Percentiles rank a stretch among this genome's conserved stretches.
Evolutionary conservation across 148 eudicot genomes (phyloP).

Genomic region (Fagopyrum esculentum): DNA sequence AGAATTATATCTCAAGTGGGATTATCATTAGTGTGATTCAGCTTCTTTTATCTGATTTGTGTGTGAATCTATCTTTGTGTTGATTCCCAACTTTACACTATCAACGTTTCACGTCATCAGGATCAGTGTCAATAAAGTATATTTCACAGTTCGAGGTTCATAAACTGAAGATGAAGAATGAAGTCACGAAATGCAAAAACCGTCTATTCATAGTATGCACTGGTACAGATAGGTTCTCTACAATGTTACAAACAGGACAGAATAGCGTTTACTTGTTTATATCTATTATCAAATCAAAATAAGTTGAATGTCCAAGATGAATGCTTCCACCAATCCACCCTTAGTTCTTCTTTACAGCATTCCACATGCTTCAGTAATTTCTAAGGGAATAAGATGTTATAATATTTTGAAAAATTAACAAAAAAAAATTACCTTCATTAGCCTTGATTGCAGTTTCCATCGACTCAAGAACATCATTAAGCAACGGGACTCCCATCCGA

Average conservation of each 20-base stretch:
- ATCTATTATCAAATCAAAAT: neutral
- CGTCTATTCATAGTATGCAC: neutral
- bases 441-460: constrained; percentile 86
- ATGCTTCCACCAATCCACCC: neutral
- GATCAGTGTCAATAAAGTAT: neutral
- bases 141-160: neutral
- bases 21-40: too few species aligned
- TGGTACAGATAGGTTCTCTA: neutral
- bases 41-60: too few species aligned
- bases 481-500: constrained; percentile 89
- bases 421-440: constrained; percentile 49
- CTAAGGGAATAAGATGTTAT: neutral
- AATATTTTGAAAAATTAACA: neutral
- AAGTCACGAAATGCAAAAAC: neutral
- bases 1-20: too few species aligned
- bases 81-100: too few species aligned
- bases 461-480: constrained; percentile 74
- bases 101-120: neutral
- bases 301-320: neutral
- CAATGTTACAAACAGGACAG: neutral
- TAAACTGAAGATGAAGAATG: neutral
- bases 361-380: neutral
- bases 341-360: neutral
- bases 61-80: too few species aligned
- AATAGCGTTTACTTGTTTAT: neutral